Evolutionary conservation across 208 protist genomes (phyloP), one percentile per base, ranked within the genome.

Genomic region (Phytomonas sp.): DNA sequence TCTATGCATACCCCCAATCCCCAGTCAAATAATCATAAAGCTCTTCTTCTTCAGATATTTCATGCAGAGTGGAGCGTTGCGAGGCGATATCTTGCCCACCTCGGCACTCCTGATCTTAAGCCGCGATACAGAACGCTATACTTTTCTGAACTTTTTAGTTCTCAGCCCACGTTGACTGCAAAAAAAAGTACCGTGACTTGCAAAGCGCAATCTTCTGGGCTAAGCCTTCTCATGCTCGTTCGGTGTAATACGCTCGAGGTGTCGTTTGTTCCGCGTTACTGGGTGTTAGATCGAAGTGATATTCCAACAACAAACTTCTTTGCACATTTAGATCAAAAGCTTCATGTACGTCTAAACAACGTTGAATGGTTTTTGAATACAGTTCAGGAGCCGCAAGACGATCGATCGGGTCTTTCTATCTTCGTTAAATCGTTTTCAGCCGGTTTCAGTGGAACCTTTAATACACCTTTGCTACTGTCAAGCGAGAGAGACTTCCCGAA

Each of bases 391-490:
- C 69, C 66, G 14, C 67, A 69, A 23, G 78, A 81, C 10, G 76
- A 87, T 61, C 63, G 37, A 31, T 68, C 82, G 11, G 75, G 78
- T 12, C 78, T 80, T 31, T 82, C 72, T 6, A 75, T 91, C 60
- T 76, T 78, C 37, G 71, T 94, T 30, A 68, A 70, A 23, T 84
- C 74, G 23, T 72, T 77, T 0, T 63, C 45, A 30, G 37, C 80
- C 4, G 33, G 65, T 34, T 92, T 94, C 63, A 64, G 69, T 14
- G 88, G 88, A 10, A 62, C 69, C 10, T 68, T 94, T 37, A 68
- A 73, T 67, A 87, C 78, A 1, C 77, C 82, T 29, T 71, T 94
- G 19, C 36, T 94, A 23, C 63, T 78, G 29, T 90, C 86, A 4
- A 12, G 29, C n/a, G 70, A 80, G 30, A n/a, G n/a, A 5, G 26